A percentile compares a stretch with the other conserved stretches of the same genome.
These are phyloP conservation scores for Ceriops decandra DNA, from an alignment of 345 rosid genomes.

Conservation along the genomic window DNA sequence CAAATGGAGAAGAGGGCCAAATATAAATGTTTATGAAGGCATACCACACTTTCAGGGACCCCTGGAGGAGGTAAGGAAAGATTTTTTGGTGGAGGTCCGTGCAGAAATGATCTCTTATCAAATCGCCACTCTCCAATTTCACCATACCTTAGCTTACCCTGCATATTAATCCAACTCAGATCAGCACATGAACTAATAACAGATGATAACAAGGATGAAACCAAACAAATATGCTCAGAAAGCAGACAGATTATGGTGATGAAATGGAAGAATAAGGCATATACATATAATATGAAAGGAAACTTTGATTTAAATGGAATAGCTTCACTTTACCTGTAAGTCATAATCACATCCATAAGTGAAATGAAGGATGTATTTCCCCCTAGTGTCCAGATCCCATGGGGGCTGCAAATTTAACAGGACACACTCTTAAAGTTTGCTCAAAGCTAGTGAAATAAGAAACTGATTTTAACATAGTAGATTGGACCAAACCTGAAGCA, in stretches of 20 bases:
- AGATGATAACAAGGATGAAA: background rate
- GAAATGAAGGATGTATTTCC: slow-evolving; percentile 79
- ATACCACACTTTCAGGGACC: slow-evolving; percentile 95
- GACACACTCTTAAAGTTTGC: slow-evolving; percentile 1
- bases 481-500: slow-evolving; percentile 70
- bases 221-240: background rate
- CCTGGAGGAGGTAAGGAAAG: slow-evolving; percentile 79
- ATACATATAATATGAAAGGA: background rate
- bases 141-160: slow-evolving; percentile 88
- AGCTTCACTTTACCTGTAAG: slow-evolving; percentile 53
- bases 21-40: slow-evolving; percentile 17
- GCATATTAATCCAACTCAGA: slow-evolving; percentile 2
- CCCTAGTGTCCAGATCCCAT: slow-evolving; percentile 58
- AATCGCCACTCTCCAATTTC: slow-evolving; percentile 90
- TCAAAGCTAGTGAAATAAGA: background rate
- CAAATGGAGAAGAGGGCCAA: background rate
- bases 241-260: background rate
- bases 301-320: background rate
- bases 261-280: background rate
- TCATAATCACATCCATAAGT: slow-evolving; percentile 92
- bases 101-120: slow-evolving; percentile 80
- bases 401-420: slow-evolving; percentile 68
- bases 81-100: slow-evolving; percentile 69
- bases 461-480: background rate
- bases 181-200: background rate